These are phyloP conservation scores for Fennellomyces sp. DNA, from an alignment of 371 early-diverging fungal species.

Conservation along the genomic window DNA sequence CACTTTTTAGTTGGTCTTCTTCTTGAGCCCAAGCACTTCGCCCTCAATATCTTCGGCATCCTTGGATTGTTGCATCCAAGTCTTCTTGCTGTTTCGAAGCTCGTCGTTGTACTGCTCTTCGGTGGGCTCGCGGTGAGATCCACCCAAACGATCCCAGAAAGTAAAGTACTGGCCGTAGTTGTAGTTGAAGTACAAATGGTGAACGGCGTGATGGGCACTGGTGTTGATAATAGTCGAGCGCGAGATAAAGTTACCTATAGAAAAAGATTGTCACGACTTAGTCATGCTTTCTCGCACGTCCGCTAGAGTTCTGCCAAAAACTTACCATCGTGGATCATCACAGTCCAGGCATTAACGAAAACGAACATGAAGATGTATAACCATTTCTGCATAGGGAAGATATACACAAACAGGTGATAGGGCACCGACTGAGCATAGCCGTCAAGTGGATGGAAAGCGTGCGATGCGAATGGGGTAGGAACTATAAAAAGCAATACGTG, in stretches of 20 bases:
- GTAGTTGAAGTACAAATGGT: slow-evolving; percentile 97
- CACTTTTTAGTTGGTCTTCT: slow-evolving; percentile 18
- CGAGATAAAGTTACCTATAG: slow-evolving; percentile 64
- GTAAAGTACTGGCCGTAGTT: slow-evolving; percentile 98
- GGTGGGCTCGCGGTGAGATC: slow-evolving; percentile 73
- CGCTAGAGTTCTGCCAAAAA: neutral
- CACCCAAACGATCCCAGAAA: slow-evolving; percentile 79
- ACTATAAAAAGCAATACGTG: slow-evolving; percentile 46
- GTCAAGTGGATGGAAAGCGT: slow-evolving; percentile 94
- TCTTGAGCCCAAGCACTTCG: slow-evolving; percentile 19
- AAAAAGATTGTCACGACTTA: neutral
- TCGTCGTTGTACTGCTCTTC: slow-evolving; percentile 68
- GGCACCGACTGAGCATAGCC: slow-evolving; percentile 94
- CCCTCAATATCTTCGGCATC: slow-evolving; percentile 65
- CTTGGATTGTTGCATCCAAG: slow-evolving; percentile 70
- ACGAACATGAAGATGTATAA: slow-evolving; percentile 84
- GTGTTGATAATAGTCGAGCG: slow-evolving; percentile 71
- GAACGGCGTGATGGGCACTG: slow-evolving; percentile 94
- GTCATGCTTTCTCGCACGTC: neutral
- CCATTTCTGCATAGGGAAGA: slow-evolving; percentile 90
- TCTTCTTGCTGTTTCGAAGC: slow-evolving; percentile 61
- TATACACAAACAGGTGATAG: slow-evolving; percentile 89
- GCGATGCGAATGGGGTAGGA: slow-evolving; percentile 94
- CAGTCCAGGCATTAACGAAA: slow-evolving; percentile 95
- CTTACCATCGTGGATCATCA: slow-evolving; percentile 96